phyloP scores from a whole-genome alignment of 2,329 filamentous ascomycete genomes.

The Fragosphaeria purpurea region DNA sequence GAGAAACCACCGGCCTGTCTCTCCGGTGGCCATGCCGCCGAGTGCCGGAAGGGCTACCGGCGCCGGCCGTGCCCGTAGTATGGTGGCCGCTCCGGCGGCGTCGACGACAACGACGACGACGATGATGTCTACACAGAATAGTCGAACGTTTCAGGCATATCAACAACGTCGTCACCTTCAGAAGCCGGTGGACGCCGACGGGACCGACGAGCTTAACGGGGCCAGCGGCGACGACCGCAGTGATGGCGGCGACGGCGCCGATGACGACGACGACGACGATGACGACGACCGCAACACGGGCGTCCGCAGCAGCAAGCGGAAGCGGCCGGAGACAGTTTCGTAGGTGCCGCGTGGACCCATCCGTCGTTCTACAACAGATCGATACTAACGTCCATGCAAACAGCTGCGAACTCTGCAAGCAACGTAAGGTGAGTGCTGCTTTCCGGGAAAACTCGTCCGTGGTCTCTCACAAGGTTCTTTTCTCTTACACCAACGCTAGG shows the following conservation, averaged over 20 bases:
- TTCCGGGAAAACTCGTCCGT: background rate
- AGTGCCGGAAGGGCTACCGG: no score
- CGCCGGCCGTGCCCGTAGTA: no score
- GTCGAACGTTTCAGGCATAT: no score
- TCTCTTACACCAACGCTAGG: constrained; percentile 27
- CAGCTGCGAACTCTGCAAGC: constrained; percentile 70
- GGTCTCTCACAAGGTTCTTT: no score
- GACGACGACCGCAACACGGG: constrained; percentile 32
- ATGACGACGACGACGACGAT: constrained; percentile 35
- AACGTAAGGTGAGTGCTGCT: constrained; percentile 53
- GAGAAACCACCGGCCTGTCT: no score
- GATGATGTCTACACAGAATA: no score
- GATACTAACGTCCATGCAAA: constrained; percentile 25
- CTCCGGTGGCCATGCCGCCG: no score
- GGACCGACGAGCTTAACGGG: constrained; percentile 26
- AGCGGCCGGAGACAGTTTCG: constrained; percentile 52
- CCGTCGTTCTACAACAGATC: background rate
- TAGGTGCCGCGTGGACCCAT: constrained; percentile 25
- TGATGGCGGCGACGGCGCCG: constrained; percentile 23
- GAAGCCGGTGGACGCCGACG: constrained; percentile 19
- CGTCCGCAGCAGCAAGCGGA: constrained; percentile 42
- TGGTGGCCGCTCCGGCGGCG: no score
- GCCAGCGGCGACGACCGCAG: constrained; percentile 32
- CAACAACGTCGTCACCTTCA: background rate
- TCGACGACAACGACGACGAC: no score